Evolutionary conservation across 1,284 basidiomycete genomes (phyloP).

Genomic region (Anthracocystis setariae): DNA sequence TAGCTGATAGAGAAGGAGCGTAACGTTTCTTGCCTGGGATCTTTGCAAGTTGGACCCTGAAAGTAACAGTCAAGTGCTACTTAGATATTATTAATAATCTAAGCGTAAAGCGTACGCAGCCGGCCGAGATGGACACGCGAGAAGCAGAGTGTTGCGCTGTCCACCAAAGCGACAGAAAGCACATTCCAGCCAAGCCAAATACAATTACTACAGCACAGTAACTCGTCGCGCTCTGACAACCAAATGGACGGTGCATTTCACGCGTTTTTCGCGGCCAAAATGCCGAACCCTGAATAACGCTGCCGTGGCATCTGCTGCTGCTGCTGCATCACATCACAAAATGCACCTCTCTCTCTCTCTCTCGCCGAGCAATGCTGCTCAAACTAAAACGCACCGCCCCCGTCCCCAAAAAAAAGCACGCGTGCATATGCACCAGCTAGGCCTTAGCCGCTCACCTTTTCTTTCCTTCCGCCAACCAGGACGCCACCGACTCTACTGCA

Average conservation of each 20-base stretch:
- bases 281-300: too few species aligned
- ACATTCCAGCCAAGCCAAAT: too few species aligned
- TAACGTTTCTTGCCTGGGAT: not conserved
- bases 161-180: too few species aligned
- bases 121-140: conserved; percentile 8
- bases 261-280: not conserved
- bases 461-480: conserved; percentile 2
- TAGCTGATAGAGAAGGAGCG: not conserved
- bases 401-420: not conserved
- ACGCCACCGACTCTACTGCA: not conserved
- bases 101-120: not conserved
- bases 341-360: too few species aligned
- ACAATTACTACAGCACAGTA: too few species aligned
- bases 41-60: conserved; percentile 1
- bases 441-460: not conserved
- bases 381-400: too few species aligned
- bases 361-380: too few species aligned
- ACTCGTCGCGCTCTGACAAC: not conserved
- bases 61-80: too few species aligned
- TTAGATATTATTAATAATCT: too few species aligned
- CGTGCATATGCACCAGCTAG: not conserved
- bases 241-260: not conserved
- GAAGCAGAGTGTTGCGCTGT: not conserved
- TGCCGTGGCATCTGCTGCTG: too few species aligned
- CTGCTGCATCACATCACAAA: too few species aligned